Evolutionary conservation across 805 yeast species (phyloP).

Genomic region (Sugiyamaella boreocaroliniensis): DNA sequence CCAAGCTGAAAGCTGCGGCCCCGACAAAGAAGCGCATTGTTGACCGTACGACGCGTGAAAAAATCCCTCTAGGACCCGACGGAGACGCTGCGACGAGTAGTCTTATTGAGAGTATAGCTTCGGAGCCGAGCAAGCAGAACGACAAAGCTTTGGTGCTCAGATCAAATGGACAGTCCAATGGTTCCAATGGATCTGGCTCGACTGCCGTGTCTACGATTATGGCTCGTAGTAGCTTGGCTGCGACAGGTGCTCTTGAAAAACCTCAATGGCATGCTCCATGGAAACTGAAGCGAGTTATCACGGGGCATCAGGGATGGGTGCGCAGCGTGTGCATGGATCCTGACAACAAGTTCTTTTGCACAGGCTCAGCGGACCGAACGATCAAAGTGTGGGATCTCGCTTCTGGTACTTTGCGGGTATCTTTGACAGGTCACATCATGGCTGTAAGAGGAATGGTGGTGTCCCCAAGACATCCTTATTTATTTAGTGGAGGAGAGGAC

Average conservation of each 20-base stretch:
- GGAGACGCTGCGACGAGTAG: slow-evolving; percentile 2
- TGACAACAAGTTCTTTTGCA: slow-evolving; percentile 81
- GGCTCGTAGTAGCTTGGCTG: slow-evolving; percentile 8
- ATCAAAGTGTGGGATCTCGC: slow-evolving; percentile 90
- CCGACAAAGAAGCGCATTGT: slow-evolving; percentile 4
- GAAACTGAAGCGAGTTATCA: slow-evolving; percentile 64
- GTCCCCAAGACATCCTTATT: slow-evolving; percentile 72
- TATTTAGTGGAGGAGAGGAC: slow-evolving; percentile 91
- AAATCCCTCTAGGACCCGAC: slow-evolving; percentile 7
- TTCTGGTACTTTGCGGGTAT: slow-evolving; percentile 56
- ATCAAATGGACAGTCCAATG: not conserved
- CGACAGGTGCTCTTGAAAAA: slow-evolving; percentile 1
- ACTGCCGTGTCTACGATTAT: not conserved
- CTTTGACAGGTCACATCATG: slow-evolving; percentile 89
- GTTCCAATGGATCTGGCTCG: not conserved
- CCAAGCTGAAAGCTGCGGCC: slow-evolving; percentile 14
- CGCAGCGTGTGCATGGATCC: slow-evolving; percentile 79
- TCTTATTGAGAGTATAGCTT: not conserved
- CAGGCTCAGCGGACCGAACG: slow-evolving; percentile 85
- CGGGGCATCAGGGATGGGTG: slow-evolving; percentile 94
- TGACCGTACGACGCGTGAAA: slow-evolving; percentile 12
- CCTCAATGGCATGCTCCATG: slow-evolving; percentile 54
- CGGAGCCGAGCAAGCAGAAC: not conserved
- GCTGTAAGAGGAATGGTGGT: slow-evolving; percentile 71
- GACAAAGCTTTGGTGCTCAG: not conserved